phyloP scores from a whole-genome alignment of 1,284 basidiomycete species.

The Fomitiporia mediterranea region DNA sequence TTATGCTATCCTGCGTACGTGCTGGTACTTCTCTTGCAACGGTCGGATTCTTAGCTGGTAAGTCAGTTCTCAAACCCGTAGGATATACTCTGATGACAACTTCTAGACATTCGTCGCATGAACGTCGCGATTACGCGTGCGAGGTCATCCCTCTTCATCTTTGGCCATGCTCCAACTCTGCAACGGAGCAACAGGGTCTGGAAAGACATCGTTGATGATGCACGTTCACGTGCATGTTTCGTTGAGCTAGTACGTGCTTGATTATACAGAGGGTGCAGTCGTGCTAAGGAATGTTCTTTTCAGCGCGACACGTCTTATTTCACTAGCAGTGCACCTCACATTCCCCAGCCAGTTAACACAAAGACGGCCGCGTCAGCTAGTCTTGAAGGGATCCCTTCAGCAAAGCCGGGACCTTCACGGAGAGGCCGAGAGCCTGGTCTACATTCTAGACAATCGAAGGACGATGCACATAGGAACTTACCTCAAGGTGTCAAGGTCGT shows the following conservation, averaged over 20 bases:
- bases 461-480: background rate
- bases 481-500: slow-evolving; percentile 1
- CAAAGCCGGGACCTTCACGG: background rate
- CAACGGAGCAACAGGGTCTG: slow-evolving; percentile 81
- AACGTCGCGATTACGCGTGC: slow-evolving; percentile 98
- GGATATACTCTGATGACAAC: slow-evolving; percentile 19
- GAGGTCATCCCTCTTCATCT: slow-evolving; percentile 88
- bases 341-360: background rate
- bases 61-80: slow-evolving; percentile 21
- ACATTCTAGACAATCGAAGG: too few relatives aligned
- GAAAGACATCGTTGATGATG: slow-evolving; percentile 76
- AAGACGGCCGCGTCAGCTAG: background rate
- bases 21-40: slow-evolving; percentile 75
- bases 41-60: slow-evolving; percentile 88
- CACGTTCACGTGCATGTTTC: slow-evolving; percentile 50
- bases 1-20: slow-evolving; percentile 92
- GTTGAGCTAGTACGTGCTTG: slow-evolving; percentile 43
- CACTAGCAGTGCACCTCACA: background rate
- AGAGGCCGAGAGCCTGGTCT: background rate
- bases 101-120: slow-evolving; percentile 79
- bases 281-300: background rate
- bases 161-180: slow-evolving; percentile 87
- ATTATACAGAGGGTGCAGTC: background rate
- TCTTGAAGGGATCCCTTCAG: background rate
- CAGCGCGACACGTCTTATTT: slow-evolving; percentile 11